Evolutionary conservation across 2,329 filamentous ascomycete species (phyloP), one percentile per base, ranked within the genome.

Genomic region (Emmonsia crescens): DNA sequence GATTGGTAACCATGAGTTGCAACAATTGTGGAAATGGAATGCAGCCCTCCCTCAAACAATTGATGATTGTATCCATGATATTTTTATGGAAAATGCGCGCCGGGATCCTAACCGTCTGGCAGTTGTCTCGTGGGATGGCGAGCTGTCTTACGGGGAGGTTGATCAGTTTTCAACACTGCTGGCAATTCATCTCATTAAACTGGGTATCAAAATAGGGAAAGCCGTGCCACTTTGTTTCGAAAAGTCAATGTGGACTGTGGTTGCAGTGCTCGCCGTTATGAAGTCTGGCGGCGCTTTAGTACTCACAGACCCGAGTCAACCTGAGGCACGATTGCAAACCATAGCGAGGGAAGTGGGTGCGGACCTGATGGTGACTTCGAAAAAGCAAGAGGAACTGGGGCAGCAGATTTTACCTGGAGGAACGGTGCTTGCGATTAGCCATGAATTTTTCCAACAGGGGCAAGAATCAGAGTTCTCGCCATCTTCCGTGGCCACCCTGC

Each of bases 251-350:
- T 73, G 70, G 70, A 69, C 68, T 16, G 62, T 69, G 24, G 66
- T 73, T 38, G 66, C 66, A 9, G 64, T 70, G 10, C 64, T 73
- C 5, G 70, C 66, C 8, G 67, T 71, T 2, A 67, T 73, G 61
- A 72, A 71, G 55, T 64, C 70, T 12, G 71, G 71, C 8, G 70
- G 64, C 21, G 67, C 66, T 1, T 70, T 71, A 61, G 64, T 70
- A 19, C 64, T 72, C 16, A 67, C 71, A 29, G 72, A 71, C 54
- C 65, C 70, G 24, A 67, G 64, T 5, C 65, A 70, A 29, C 72
- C 70, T 0, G 62, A 71, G 3, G 69, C 70, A 12, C 71, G 77
- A 6, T 67, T 78, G 19, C 69, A 70, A 5, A 70, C 60, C 9
- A 68, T 69, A 55, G 65, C 62, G 19, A 29, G 59, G 3, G 63